Evolutionary conservation across 345 rosid genomes (phyloP), one percentile per base, ranked within the genome.

Genomic region (Brassica juncea): DNA sequence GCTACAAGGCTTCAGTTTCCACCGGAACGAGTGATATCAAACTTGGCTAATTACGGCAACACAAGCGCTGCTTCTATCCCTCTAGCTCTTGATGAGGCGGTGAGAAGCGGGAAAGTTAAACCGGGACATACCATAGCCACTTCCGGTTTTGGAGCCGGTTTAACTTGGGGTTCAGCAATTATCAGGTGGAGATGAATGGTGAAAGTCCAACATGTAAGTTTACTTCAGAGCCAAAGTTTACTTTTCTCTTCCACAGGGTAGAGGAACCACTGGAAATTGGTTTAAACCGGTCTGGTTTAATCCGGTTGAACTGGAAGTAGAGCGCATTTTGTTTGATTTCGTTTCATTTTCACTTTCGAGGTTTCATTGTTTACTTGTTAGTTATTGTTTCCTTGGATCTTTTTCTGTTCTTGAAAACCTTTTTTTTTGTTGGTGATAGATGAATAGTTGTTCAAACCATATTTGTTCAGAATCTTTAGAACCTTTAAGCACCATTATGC

Each of bases 41-140:
- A 91, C 70, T 75, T 95, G 87, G 97, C 91, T 19, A 88, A 90
- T 73, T 95, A 93, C 44, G 97, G 99, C 0, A 95, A 93, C 88
- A 89, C 98, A 8, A 93, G 99, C 54, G 91, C 98, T 30, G 94
- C 97, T 66, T 93, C 98, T 2, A 91, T 95, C 72, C 98, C 99
- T 34, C 80, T 91, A 74, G 99, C 98, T 63, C 79, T 95, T 84
- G 99, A 95, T 67, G 98, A 95, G 78, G 92, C 94, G 4, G 98
- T 93, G 27, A 85, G 97, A 78, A 82, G 92, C 4, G 98, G 98
- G 10, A 91, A 89, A 84, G 94, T 95, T 82, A 89, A 89, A 84
- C 52, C 88, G 9, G 93, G 99, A 28, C 90, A 95, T 64, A 84
- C 83, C 8, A 89, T 93, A 21, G 97, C 94, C 0, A 42, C 96